Percentiles rank a stretch among this genome's conserved stretches.
Conservation (phyloP, 768 basidiomycete species). For the Lepiota brunneoincarnata region DNA sequence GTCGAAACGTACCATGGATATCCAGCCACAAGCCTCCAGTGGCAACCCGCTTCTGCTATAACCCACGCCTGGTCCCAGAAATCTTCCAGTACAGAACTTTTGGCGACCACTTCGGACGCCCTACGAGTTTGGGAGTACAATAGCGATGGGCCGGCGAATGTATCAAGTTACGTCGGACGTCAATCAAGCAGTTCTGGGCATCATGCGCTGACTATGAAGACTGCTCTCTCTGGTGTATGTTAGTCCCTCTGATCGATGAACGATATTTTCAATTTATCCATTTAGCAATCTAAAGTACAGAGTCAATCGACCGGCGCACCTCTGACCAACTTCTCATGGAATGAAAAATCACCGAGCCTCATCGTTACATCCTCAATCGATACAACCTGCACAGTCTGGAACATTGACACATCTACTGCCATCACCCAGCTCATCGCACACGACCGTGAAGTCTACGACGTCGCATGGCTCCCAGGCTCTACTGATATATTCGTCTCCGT, state of each 20-base stretch:
- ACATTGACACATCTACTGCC: slow-evolving; percentile 90
- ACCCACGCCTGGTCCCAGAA: slow-evolving; percentile 70
- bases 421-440: slow-evolving; percentile 98
- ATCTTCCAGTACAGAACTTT: slow-evolving; percentile 65
- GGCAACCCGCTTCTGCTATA: slow-evolving; percentile 78
- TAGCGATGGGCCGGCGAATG: slow-evolving; percentile 55
- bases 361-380: slow-evolving; percentile 98
- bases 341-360: slow-evolving; percentile 83
- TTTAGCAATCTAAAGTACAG: slow-evolving; percentile 87
- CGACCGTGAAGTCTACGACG: slow-evolving; percentile 94
- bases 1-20: slow-evolving; percentile 86
- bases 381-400: slow-evolving; percentile 99
- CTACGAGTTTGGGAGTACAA: slow-evolving; percentile 89
- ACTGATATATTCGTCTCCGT: slow-evolving; percentile 98
- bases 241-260: slow-evolving; percentile 6
- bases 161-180: slow-evolving; percentile 71
- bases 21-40: slow-evolving; percentile 90
- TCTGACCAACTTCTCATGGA: slow-evolving; percentile 97
- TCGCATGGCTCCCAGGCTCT: slow-evolving; percentile 96
- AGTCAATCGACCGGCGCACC: slow-evolving; percentile 83
- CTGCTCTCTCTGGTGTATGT: slow-evolving; percentile 78
- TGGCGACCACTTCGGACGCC: slow-evolving; percentile 94
- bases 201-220: slow-evolving; percentile 70
- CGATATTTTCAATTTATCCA: slow-evolving; percentile 6
- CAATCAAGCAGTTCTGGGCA: slow-evolving; percentile 47